These are phyloP conservation scores for Tylopilus rubrobrunneus DNA, from an alignment of 768 basidiomycete species.

Conservation along the genomic window DNA sequence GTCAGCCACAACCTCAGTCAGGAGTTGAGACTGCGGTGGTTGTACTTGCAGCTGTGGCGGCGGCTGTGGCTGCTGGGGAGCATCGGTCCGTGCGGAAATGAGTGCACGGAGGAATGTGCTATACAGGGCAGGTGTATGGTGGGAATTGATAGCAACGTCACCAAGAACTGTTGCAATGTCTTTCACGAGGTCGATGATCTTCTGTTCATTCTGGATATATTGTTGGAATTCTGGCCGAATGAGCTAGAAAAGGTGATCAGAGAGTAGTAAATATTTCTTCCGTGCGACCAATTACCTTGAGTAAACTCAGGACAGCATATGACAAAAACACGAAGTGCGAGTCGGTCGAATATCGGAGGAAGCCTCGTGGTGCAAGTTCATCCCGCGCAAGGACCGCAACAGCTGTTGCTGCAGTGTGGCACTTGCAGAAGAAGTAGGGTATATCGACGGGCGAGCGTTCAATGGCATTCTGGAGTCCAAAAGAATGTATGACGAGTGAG, in stretches of 20 bases:
- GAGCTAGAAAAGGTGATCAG: conserved; percentile 45
- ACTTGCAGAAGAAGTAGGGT: conserved; percentile 80
- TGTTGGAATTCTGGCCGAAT: conserved; percentile 80
- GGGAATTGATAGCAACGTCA: conserved; percentile 66
- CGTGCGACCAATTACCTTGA: conserved; percentile 62
- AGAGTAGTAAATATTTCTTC: not conserved
- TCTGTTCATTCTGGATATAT: conserved; percentile 70
- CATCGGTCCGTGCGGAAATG: conserved; percentile 47
- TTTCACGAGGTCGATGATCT: conserved; percentile 64
- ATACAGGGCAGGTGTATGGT: conserved; percentile 91
- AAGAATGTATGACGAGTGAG: conserved; percentile 88
- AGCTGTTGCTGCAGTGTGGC: conserved; percentile 65
- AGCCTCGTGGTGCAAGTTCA: conserved; percentile 71
- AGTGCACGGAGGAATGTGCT: conserved; percentile 78
- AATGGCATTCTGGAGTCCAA: conserved; percentile 94
- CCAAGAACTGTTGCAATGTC: conserved; percentile 83
- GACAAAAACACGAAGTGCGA: conserved; percentile 87
- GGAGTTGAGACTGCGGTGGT: conserved; percentile 17
- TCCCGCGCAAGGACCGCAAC: conserved; percentile 75
- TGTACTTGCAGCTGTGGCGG: conserved; percentile 18
- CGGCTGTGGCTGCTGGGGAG: conserved; percentile 17
- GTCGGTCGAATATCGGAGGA: conserved; percentile 81
- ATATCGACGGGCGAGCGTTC: conserved; percentile 72
- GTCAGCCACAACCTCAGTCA: conserved; percentile 17
- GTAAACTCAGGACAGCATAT: conserved; percentile 88